These are phyloP conservation scores for Aspergillus nomiae DNA, from an alignment of 2,329 filamentous ascomycete genomes.

Conservation along the genomic window DNA sequence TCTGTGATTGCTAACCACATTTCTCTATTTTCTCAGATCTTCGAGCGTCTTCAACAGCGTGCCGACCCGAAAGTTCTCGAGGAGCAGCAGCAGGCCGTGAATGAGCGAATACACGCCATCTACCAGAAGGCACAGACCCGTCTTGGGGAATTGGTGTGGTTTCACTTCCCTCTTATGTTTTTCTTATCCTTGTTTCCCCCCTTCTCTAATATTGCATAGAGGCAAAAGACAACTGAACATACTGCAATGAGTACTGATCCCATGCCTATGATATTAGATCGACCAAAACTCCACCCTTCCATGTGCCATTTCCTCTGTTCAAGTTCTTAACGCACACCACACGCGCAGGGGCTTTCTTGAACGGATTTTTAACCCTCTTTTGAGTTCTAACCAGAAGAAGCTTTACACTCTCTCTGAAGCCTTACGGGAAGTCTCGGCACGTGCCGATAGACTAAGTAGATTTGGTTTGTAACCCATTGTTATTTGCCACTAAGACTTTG, in stretches of 20 bases:
- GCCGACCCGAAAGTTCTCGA: conserved; percentile 61
- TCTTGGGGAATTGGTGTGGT: conserved; percentile 64
- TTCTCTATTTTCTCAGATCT: conserved; percentile 31
- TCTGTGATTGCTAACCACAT: conserved; percentile 9
- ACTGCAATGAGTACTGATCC: conserved; percentile 5
- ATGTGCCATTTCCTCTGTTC: conserved; percentile 82
- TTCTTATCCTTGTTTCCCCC: conserved; percentile 3
- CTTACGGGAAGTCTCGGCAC: conserved; percentile 68
- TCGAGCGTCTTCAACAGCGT: conserved; percentile 48
- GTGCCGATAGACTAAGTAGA: conserved; percentile 72
- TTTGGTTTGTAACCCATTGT: conserved; percentile 64
- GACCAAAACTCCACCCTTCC: conserved; percentile 82
- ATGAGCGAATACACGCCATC: conserved; percentile 59
- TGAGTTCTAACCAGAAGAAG: conserved; percentile 66
- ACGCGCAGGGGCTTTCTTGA: conserved; percentile 85
- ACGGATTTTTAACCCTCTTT: conserved; percentile 74
- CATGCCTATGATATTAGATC: conserved; percentile 54
- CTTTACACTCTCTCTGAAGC: conserved; percentile 80
- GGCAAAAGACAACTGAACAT: not conserved
- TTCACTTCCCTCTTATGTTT: not conserved
- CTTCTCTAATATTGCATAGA: conserved; percentile 1
- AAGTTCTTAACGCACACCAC: conserved; percentile 77
- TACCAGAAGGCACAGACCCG: conserved; percentile 65
- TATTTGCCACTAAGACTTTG: not conserved
- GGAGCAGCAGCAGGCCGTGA: conserved; percentile 62